A percentile compares a stretch with the other conserved stretches of the same genome.
Conservation (phyloP, 2,329 filamentous ascomycete genomes). For the Dothideomycetidae sp. region DNA sequence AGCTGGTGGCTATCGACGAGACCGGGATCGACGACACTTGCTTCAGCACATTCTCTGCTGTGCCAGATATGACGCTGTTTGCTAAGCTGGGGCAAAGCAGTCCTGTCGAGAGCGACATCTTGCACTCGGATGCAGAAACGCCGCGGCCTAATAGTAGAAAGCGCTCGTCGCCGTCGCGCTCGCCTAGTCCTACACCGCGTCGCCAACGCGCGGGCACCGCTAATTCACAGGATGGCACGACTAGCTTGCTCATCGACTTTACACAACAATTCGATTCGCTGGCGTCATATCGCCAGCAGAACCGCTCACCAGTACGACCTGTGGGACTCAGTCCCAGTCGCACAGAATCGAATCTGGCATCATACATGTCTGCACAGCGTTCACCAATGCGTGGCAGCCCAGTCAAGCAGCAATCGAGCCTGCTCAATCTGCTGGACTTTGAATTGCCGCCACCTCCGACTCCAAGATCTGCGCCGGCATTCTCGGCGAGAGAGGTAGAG, state of each 20-base stretch:
- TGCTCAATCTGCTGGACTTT: constrained; percentile 68
- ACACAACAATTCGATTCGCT: constrained; percentile 59
- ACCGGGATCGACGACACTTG: constrained; percentile 49
- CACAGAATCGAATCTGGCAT: constrained; percentile 34
- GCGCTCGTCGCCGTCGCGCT: constrained; percentile 27
- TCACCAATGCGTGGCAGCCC: constrained; percentile 24
- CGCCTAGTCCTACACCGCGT: constrained; percentile 40
- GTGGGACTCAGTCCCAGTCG: constrained; percentile 27
- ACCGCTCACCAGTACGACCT: constrained; percentile 32
- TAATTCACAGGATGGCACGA: constrained; percentile 37
- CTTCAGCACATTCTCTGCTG: constrained; percentile 78
- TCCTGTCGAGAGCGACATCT: constrained; percentile 19
- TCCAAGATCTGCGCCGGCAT: constrained; percentile 75
- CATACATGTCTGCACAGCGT: constrained; percentile 27
- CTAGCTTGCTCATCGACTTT: constrained; percentile 74
- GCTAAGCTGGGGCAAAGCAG: constrained; percentile 49
- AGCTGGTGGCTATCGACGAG: constrained; percentile 20
- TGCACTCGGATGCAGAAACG: constrained; percentile 32
- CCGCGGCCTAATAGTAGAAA: constrained; percentile 37
- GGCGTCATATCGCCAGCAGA: constrained; percentile 25
- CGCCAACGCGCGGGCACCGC: constrained; percentile 27
- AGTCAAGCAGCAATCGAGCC: constrained; percentile 29
- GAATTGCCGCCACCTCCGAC: constrained; percentile 91
- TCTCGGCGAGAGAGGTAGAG: constrained; percentile 85
- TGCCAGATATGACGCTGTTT: constrained; percentile 76